These are phyloP conservation scores for Tieghemostelium lacteum DNA, from an alignment of 78 protist genomes.

Conservation along the genomic window DNA sequence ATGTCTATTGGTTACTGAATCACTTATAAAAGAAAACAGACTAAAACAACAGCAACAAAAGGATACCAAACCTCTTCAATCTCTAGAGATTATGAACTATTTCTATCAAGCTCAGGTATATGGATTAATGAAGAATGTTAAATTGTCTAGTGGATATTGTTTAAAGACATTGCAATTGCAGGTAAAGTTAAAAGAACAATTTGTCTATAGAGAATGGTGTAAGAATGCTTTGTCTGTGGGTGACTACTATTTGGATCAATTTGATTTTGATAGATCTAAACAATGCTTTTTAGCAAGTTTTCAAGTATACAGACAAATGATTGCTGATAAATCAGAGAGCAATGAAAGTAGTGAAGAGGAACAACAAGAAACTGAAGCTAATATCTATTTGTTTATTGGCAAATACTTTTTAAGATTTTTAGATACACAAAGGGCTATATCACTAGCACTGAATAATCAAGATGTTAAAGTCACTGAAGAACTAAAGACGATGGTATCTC, in stretches of 20 bases:
- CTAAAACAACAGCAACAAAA: background rate
- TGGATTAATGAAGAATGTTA: background rate
- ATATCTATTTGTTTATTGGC: constrained; percentile 3
- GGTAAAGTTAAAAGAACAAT: background rate
- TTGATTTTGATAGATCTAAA: background rate
- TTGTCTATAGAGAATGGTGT: constrained; percentile 17
- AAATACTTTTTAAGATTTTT: constrained; percentile 7
- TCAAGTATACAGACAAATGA: too few species aligned
- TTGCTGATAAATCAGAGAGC: too few species aligned
- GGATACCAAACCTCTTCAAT: background rate
- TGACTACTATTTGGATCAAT: background rate
- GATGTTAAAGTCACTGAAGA: too few species aligned
- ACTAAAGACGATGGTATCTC: too few species aligned
- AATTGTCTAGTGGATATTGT: constrained; percentile 22
- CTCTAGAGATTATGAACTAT: constrained; percentile 12
- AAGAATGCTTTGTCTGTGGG: constrained; percentile 1
- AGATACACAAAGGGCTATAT: background rate
- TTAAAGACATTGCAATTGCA: constrained; percentile 12
- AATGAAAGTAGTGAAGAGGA: background rate
- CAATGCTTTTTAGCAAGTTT: constrained; percentile 9
- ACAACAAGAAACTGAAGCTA: constrained; percentile 11
- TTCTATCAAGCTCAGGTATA: constrained; percentile 26
- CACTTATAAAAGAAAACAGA: background rate
- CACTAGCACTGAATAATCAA: too few species aligned
- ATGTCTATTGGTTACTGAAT: background rate